Evolutionary conservation across 1,139 yeast genomes (phyloP).

Genomic region (Magnusiomyces magnusii): DNA sequence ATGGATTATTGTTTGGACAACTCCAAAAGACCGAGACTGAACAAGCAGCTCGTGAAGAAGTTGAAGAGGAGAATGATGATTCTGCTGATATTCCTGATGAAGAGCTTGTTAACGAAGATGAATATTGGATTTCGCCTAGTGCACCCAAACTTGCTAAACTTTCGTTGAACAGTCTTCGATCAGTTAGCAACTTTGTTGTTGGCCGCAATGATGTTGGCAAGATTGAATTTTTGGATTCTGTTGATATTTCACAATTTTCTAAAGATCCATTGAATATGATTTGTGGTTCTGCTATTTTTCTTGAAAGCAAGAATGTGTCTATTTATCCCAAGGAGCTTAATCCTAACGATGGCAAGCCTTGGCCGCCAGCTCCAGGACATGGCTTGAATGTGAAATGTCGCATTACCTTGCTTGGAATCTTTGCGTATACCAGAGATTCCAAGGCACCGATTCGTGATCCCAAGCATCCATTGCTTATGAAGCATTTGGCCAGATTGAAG

Average conservation of each 20-base stretch:
- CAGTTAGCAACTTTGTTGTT: slow-evolving; percentile 58
- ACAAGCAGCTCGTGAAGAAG: neutral
- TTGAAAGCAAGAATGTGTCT: slow-evolving; percentile 54
- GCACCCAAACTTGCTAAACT: slow-evolving; percentile 51
- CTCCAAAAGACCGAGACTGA: neutral
- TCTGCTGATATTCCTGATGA: slow-evolving; percentile 29
- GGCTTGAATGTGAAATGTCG: slow-evolving; percentile 75
- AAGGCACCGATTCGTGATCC: slow-evolving; percentile 73
- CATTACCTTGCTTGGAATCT: slow-evolving; percentile 69
- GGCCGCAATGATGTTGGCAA: slow-evolving; percentile 78
- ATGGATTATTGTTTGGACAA: neutral
- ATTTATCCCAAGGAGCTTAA: slow-evolving; percentile 51
- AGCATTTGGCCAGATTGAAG: slow-evolving; percentile 64
- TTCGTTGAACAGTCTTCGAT: slow-evolving; percentile 55
- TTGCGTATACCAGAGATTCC: slow-evolving; percentile 66
- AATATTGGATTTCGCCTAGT: slow-evolving; percentile 85
- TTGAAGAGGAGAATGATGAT: neutral
- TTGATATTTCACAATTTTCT: slow-evolving; percentile 57
- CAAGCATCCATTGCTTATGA: slow-evolving; percentile 58
- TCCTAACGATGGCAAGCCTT: slow-evolving; percentile 22
- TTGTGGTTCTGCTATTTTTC: slow-evolving; percentile 55
- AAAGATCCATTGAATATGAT: slow-evolving; percentile 45
- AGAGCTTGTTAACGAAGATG: slow-evolving; percentile 48
- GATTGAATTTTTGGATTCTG: slow-evolving; percentile 69
- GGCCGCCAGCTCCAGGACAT: slow-evolving; percentile 60